Percentiles rank a stretch among this genome's conserved stretches.
These are phyloP conservation scores for Castanospermum australe DNA, from an alignment of 306 rosid species.

Conservation along the genomic window DNA sequence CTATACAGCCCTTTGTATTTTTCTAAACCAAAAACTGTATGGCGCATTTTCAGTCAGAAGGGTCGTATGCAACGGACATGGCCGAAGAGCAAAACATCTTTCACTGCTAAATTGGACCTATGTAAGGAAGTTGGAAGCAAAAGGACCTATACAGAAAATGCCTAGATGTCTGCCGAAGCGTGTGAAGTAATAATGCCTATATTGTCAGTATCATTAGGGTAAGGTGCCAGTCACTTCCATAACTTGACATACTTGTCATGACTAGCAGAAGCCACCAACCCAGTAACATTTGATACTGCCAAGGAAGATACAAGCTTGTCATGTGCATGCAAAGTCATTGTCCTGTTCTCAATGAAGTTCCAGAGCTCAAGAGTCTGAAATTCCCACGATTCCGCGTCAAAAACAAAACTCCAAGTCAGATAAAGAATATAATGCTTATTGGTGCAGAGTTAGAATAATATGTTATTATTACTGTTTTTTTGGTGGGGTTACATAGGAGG, in stretches of 20 bases:
- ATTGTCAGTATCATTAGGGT: not conserved
- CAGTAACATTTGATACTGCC: slow-evolving; percentile 56
- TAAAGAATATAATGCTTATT: not conserved
- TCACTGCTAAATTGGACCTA: not conserved
- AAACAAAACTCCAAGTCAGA: not conserved
- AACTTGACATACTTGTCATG: slow-evolving; percentile 66
- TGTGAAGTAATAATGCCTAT: slow-evolving; percentile 4
- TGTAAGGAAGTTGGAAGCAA: slow-evolving; percentile 14
- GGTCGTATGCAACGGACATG: not conserved
- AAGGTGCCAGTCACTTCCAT: slow-evolving; percentile 55
- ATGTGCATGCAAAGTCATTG: slow-evolving; percentile 51
- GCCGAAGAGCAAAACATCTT: slow-evolving; percentile 24
- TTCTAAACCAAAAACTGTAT: not conserved
- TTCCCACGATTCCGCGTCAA: slow-evolving; percentile 12
- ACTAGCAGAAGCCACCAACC: slow-evolving; percentile 76
- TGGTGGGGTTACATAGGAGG: too few species aligned
- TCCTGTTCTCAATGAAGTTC: slow-evolving; percentile 62
- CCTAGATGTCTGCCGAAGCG: not conserved
- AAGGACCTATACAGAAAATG: slow-evolving; percentile 9
- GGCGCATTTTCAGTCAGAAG: not conserved
- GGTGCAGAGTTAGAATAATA: not conserved
- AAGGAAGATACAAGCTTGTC: slow-evolving; percentile 60
- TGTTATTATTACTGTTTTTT: too few species aligned
- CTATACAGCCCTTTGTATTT: slow-evolving; percentile 8
- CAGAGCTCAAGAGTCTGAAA: slow-evolving; percentile 67